A percentile compares a stretch with the other conserved stretches of the same genome.
These are phyloP conservation scores for Obelidium mucronatum DNA, from an alignment of 192 early-diverging fungal species.

Conservation along the genomic window DNA sequence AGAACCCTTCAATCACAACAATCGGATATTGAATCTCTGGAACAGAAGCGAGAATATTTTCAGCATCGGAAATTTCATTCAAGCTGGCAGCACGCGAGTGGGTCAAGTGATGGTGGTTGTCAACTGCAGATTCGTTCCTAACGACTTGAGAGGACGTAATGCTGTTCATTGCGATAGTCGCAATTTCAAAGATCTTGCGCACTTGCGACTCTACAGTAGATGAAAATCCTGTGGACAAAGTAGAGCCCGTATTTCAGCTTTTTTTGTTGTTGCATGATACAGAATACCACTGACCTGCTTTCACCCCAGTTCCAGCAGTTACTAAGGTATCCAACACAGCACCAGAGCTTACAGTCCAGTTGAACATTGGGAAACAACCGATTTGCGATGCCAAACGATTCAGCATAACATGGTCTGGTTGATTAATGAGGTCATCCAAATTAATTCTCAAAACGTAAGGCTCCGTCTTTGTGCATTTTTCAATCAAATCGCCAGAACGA, in stretches of 20 bases:
- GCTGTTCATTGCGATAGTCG: conserved; percentile 76
- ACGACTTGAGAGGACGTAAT: conserved; percentile 52
- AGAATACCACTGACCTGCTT: conserved; percentile 61
- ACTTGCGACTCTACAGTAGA: conserved; percentile 85
- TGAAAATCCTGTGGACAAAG: conserved; percentile 62
- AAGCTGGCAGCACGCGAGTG: neutral
- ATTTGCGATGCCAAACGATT: conserved; percentile 82
- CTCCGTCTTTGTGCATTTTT: conserved; percentile 69
- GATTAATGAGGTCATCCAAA: conserved; percentile 77
- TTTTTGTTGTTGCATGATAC: neutral
- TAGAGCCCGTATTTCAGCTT: no score
- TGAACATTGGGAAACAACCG: conserved; percentile 92
- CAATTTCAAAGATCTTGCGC: conserved; percentile 81
- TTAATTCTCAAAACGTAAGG: conserved; percentile 79
- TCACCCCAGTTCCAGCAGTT: conserved; percentile 88
- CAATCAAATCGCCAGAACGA: conserved; percentile 80
- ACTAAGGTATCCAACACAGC: conserved; percentile 82
- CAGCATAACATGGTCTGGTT: conserved; percentile 78
- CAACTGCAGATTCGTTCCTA: conserved; percentile 29
- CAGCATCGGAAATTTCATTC: neutral
- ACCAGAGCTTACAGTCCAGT: conserved; percentile 66
- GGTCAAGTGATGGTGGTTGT: neutral
- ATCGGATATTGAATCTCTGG: conserved; percentile 76
- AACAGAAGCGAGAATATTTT: neutral
- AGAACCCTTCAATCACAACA: conserved; percentile 86